Percentiles rank a stretch among this genome's conserved stretches.
Evolutionary conservation across 2,329 filamentous ascomycete genomes (phyloP).

Genomic region (Alternaria burnsii): DNA sequence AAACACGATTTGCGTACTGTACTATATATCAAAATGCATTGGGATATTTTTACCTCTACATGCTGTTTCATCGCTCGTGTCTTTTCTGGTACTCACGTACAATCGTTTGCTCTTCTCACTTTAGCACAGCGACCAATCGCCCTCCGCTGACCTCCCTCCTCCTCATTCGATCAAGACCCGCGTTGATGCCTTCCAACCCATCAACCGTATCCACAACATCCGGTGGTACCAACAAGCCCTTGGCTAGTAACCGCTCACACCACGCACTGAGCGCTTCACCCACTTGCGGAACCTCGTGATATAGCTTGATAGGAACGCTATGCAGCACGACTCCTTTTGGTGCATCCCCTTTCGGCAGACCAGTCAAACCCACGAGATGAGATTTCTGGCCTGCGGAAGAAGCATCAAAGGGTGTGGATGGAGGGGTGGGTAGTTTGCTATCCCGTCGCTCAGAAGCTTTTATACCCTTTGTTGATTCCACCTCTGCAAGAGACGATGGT

Average conservation of each 20-base stretch:
- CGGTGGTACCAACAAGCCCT: conserved; percentile 64
- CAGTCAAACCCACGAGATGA: conserved; percentile 63
- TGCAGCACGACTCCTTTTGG: conserved; percentile 64
- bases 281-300: conserved; percentile 68
- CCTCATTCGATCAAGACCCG: conserved; percentile 71
- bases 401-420: conserved; percentile 32
- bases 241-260: conserved; percentile 71
- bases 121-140: conserved; percentile 62
- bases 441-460: conserved; percentile 17
- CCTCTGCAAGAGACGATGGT: neutral
- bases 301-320: conserved; percentile 77
- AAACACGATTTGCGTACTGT: neutral
- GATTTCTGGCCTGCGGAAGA: conserved; percentile 32
- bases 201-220: conserved; percentile 71
- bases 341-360: conserved; percentile 66
- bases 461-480: neutral
- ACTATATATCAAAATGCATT: conserved; percentile 5
- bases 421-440: conserved; percentile 38
- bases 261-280: conserved; percentile 62
- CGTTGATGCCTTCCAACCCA: conserved; percentile 73
- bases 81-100: rapidly evolving
- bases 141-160: conserved; percentile 73
- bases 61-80: neutral
- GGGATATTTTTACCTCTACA: conserved; percentile 1
- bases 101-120: neutral